Evolutionary conservation across 345 rosid species (phyloP).

Genomic region (Pistacia vera): DNA sequence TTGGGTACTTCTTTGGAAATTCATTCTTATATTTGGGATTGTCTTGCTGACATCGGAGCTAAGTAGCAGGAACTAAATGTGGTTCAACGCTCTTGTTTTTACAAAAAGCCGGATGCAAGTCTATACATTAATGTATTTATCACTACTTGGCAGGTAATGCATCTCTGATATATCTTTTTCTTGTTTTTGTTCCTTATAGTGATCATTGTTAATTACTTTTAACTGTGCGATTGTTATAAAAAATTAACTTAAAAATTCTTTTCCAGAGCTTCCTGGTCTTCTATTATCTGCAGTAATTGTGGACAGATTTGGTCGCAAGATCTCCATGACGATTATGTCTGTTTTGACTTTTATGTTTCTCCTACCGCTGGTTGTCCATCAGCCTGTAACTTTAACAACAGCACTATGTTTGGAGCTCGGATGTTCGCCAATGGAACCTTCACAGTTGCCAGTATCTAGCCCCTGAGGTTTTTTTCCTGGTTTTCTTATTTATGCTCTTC

Average conservation of each 20-base stretch:
- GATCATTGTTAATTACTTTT: neutral
- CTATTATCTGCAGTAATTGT: constrained; percentile 53
- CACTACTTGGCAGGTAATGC: constrained; percentile 53
- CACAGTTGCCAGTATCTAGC: constrained; percentile 50
- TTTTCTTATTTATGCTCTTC: neutral
- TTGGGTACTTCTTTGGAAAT: constrained; percentile 58
- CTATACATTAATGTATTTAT: constrained; percentile 46
- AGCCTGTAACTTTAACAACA: constrained; percentile 43
- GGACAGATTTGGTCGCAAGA: constrained; percentile 64
- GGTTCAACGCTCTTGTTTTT: constrained; percentile 12
- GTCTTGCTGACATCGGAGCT: constrained; percentile 63
- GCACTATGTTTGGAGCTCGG: constrained; percentile 57
- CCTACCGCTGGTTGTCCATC: constrained; percentile 50
- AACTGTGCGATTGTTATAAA: neutral
- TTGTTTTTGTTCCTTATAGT: neutral
- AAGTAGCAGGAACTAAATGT: constrained; percentile 39
- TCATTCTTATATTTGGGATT: constrained; percentile 63
- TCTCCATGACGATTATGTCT: constrained; percentile 49
- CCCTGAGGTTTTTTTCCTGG: constrained; percentile 49
- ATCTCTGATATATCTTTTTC: neutral
- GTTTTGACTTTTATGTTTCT: constrained; percentile 43
- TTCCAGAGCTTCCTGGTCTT: constrained; percentile 68
- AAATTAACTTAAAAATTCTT: neutral
- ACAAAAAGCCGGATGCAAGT: constrained; percentile 21
- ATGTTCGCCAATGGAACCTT: constrained; percentile 52